Percentiles rank a stretch among this genome's conserved stretches.
phyloP scores from a whole-genome alignment of 148 eudicot genomes.

The Bassia scoparia region DNA sequence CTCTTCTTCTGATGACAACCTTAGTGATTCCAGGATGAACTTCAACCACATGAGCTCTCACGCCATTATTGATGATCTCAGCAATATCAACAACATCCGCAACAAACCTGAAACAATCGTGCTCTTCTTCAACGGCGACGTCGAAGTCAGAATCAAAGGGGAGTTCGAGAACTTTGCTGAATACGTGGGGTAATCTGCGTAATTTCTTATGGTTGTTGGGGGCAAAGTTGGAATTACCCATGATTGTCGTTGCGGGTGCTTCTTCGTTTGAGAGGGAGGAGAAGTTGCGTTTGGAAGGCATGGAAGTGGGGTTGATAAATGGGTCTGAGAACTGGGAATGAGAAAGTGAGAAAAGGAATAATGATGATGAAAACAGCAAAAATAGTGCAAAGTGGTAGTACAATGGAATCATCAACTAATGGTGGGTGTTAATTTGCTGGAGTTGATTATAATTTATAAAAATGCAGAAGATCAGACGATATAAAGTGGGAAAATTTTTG shows the following conservation, averaged over 20 bases:
- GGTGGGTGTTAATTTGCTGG: neutral
- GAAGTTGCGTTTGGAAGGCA: constrained; percentile 33
- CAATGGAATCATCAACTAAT: constrained; percentile 11
- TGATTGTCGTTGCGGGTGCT: too few relatives aligned
- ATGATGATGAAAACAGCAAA: constrained; percentile 11
- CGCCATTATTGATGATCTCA: constrained; percentile 13
- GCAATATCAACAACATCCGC: constrained; percentile 2
- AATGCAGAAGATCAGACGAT: too few relatives aligned
- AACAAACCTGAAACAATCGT: constrained; percentile 41
- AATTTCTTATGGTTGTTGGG: constrained; percentile 36
- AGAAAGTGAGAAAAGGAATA: neutral
- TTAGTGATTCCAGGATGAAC: constrained; percentile 62
- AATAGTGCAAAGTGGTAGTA: constrained; percentile 3
- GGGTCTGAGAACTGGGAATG: constrained; percentile 6
- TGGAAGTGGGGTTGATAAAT: constrained; percentile 1
- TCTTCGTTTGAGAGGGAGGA: too few relatives aligned
- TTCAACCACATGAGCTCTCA: constrained; percentile 47
- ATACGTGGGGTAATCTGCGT: constrained; percentile 67
- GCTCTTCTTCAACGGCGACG: constrained; percentile 45
- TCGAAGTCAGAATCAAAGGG: constrained; percentile 62
- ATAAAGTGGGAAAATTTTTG: too few relatives aligned
- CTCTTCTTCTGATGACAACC: constrained; percentile 40
- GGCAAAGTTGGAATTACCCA: too few relatives aligned
- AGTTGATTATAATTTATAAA: too few relatives aligned
- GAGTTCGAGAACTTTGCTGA: constrained; percentile 56